Conservation (phyloP, 768 basidiomycete genomes). For the Boletus insuetus region DNA sequence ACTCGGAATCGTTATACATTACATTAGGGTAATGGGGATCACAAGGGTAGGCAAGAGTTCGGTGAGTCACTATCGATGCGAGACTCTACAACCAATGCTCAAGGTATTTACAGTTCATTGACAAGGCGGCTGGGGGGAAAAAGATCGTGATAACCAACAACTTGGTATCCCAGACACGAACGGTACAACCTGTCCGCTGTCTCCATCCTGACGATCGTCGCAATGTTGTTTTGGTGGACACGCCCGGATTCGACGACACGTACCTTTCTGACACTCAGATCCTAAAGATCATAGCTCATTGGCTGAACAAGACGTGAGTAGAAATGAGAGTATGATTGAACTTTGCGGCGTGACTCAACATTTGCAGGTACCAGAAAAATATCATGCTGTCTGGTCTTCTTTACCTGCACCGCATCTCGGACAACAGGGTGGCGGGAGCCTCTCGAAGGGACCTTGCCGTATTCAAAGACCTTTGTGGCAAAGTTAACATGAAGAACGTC, state of each 20-base stretch:
- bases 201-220: slow-evolving; percentile 14
- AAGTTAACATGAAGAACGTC: slow-evolving; percentile 9
- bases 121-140: background rate
- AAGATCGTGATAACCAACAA: background rate
- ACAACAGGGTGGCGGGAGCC: slow-evolving; percentile 2
- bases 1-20: background rate
- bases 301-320: slow-evolving; percentile 18
- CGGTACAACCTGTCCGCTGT: slow-evolving; percentile 6
- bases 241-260: slow-evolving; percentile 20
- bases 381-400: too few relatives aligned
- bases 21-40: slow-evolving; percentile 15
- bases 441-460: background rate
- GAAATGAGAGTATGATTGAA: background rate
- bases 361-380: background rate
- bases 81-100: background rate
- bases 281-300: slow-evolving; percentile 10
- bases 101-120: slow-evolving; percentile 13
- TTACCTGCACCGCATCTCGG: too few relatives aligned
- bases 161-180: slow-evolving; percentile 9
- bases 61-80: slow-evolving; percentile 1
- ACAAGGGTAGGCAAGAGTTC: slow-evolving; percentile 20
- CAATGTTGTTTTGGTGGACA: slow-evolving; percentile 15
- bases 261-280: slow-evolving; percentile 5
- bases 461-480: slow-evolving; percentile 11
- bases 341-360: background rate